phyloP scores from a whole-genome alignment of 441 rosid genomes.

The Populus hybrid region DNA sequence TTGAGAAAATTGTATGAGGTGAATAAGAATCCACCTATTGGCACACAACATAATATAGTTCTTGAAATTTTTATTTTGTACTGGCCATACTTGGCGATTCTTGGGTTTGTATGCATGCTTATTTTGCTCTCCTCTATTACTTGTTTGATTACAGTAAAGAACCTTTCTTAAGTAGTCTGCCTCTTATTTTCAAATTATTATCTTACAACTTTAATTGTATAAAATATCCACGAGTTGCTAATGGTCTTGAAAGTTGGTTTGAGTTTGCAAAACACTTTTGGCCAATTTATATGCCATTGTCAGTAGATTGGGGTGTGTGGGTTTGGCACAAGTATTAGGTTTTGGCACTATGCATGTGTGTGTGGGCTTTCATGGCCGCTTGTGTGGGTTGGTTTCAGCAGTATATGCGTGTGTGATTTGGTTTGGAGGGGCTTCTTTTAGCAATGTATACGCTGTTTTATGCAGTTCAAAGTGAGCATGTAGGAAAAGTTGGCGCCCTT shows the following conservation, averaged over 20 bases:
- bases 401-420: too few species aligned
- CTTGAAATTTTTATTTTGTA: neutral
- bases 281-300: neutral
- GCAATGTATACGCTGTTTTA: neutral
- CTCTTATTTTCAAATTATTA: neutral
- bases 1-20: neutral
- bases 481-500: neutral
- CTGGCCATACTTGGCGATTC: neutral
- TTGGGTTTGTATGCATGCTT: neutral
- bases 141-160: neutral
- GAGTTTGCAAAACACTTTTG: neutral
- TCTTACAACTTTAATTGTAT: neutral
- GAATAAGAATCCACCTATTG: neutral
- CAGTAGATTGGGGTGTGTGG: neutral
- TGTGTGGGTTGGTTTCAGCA: neutral
- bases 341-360: neutral
- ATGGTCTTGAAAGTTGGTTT: neutral
- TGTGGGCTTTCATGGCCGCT: neutral
- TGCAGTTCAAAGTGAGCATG: neutral
- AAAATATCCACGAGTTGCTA: neutral
- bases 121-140: neutral
- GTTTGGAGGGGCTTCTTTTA: neutral
- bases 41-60: neutral
- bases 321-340: too few species aligned
- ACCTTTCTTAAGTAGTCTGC: neutral